Evolutionary conservation across 345 rosid species (phyloP).

Genomic region (Acer campestre): DNA sequence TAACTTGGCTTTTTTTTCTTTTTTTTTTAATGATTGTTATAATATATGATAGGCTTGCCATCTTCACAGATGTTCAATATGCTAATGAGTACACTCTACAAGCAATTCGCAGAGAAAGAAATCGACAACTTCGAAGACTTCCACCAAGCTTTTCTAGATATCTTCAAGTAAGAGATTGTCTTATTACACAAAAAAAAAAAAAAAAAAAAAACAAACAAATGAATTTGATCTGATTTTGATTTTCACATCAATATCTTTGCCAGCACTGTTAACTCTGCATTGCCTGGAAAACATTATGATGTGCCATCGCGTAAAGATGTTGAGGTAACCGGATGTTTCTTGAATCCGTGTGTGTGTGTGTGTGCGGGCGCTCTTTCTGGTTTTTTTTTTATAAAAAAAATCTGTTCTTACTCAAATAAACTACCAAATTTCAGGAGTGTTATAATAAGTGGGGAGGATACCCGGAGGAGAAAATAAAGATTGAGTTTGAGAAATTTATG

Average conservation of each 20-base stretch:
- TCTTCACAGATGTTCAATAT: conserved; percentile 57
- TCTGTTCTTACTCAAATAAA: neutral
- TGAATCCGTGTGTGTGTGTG: neutral
- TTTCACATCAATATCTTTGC: neutral
- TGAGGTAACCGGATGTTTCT: conserved; percentile 38
- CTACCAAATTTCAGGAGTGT: conserved; percentile 37
- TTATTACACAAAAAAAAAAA: too few relatives aligned
- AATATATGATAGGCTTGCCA: conserved; percentile 44
- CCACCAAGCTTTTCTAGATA: conserved; percentile 72
- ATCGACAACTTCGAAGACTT: conserved; percentile 61
- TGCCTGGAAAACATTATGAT: conserved; percentile 90
- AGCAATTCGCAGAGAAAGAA: conserved; percentile 55
- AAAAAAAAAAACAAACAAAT: too few relatives aligned
- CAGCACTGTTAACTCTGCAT: conserved; percentile 80
- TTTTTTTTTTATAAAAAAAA: too few relatives aligned
- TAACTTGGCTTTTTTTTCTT: too few relatives aligned
- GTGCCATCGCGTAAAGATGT: conserved; percentile 50
- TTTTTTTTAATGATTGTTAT: neutral
- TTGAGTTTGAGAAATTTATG: conserved; percentile 49
- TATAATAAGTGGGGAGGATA: conserved; percentile 43
- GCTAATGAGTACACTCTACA: conserved; percentile 64
- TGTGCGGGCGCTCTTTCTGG: too few relatives aligned
- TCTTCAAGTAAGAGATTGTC: conserved; percentile 56
- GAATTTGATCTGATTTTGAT: neutral
- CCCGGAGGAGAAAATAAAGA: conserved; percentile 33